Conservation (phyloP, 2,329 filamentous ascomycete species). For the Chaetomiaceae sp. region DNA sequence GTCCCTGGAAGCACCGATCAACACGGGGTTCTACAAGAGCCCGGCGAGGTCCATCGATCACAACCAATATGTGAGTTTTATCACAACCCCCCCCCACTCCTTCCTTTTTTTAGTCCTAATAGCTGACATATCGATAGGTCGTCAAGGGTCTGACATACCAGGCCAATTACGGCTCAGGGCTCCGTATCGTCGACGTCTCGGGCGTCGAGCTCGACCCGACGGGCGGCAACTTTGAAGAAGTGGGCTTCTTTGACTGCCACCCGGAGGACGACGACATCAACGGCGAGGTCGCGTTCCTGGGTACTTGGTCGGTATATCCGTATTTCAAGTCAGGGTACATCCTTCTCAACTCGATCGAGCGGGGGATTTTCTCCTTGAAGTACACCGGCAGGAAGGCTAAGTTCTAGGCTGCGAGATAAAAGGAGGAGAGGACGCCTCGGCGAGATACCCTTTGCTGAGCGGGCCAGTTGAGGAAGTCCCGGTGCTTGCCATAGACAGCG, state of each 20-base stretch:
- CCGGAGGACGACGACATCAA: conserved; percentile 1
- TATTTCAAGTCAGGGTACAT: conserved; percentile 8
- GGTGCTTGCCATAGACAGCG: too few species aligned
- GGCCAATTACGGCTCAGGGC: conserved; percentile 9
- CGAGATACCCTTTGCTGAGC: too few species aligned
- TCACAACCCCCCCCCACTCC: not conserved
- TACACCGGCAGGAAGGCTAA: not conserved
- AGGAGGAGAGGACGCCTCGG: too few species aligned
- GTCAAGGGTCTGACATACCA: conserved; percentile 7
- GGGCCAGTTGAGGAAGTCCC: too few species aligned
- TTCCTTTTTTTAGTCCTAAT: not conserved
- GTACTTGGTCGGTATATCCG: conserved; percentile 5
- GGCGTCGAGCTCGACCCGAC: conserved; percentile 1
- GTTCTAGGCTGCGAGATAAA: not conserved
- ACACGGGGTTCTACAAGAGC: conserved; percentile 7
- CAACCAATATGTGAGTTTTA: conserved; percentile 1
- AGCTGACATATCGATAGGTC: not conserved
- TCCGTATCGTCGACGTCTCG: conserved; percentile 2
- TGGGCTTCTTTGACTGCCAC: conserved; percentile 7
- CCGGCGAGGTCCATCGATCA: conserved; percentile 6
- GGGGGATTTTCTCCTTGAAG: conserved; percentile 6
- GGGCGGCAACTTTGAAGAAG: conserved; percentile 5
- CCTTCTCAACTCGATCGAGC: conserved; percentile 9
- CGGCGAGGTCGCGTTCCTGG: conserved; percentile 2
- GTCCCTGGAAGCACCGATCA: not conserved